These are phyloP conservation scores for Yamadazyma philogaea DNA, from an alignment of 805 yeast species.

Conservation along the genomic window DNA sequence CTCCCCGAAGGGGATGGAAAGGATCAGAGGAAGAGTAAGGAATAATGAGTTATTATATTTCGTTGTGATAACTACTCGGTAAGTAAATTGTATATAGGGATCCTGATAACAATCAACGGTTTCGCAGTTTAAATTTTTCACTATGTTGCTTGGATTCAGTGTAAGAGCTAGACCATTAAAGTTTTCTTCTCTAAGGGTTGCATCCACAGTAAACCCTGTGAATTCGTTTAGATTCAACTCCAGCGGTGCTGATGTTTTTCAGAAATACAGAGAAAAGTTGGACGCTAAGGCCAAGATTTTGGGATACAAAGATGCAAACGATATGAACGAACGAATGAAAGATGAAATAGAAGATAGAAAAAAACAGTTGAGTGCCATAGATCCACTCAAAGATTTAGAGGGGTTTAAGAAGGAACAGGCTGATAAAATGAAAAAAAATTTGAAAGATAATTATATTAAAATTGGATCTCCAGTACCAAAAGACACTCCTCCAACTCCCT, in stretches of 20 bases:
- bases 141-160: neutral
- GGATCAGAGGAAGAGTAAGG: neutral
- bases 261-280: constrained; percentile 30
- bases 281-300: constrained; percentile 32
- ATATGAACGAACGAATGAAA: constrained; percentile 59
- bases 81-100: neutral
- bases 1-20: constrained; percentile 11
- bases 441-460: constrained; percentile 26
- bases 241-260: constrained; percentile 6
- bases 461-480: constrained; percentile 34
- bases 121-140: neutral
- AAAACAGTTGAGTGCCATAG: constrained; percentile 56
- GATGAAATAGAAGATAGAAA: constrained; percentile 57
- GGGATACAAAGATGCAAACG: constrained; percentile 46
- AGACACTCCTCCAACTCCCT: constrained; percentile 46
- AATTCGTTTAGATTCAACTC: neutral
- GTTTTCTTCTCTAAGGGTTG: neutral
- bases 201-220: neutral
- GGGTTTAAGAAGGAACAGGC: constrained; percentile 46
- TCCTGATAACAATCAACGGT: no score
- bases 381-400: constrained; percentile 69
- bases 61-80: neutral
- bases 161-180: neutral
- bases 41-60: no score
- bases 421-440: constrained; percentile 21